Base-by-base conservation (phyloP, 2,329 filamentous ascomycete species). In the Sclerotinia glacialis region DNA sequence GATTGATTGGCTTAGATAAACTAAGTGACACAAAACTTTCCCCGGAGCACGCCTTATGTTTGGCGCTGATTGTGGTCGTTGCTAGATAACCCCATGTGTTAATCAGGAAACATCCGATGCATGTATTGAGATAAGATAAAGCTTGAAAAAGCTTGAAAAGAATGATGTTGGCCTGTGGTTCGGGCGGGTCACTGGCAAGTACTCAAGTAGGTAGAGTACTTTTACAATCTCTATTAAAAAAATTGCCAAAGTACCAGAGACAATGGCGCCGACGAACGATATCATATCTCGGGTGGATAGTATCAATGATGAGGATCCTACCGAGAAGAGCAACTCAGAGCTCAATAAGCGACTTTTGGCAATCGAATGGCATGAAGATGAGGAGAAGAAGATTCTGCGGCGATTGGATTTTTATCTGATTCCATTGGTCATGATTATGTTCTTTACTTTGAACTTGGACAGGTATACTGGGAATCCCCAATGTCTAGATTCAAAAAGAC, bases 361-460 rank as follows among this genome's bases (percentile, higher is more conserved):
- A 12, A 46, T 65, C 44, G 23, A 65, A 42, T 65, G 63, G 63
- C 12, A 31, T 16, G 53, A 65, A 59, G 63, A 60, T 59, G 63
- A 60, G 34, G 63, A 65, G 23, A 65, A 65, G 23, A 14, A 31
- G 5, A 42, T 65, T n/a, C 18, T 65, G 12, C 34, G 21, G 14
- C 42, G 63, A 23, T 60, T 65, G 14, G 63, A 65, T 42, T 50
- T 65, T 4, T 65, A 60, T 47, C 34, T 65, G 4, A 65, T 65
- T 49, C 63, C 54, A 34, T n/a, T 65, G 12, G 63, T 65, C 12
- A 65, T 65, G 63, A 28, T 65, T 12, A 65, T 65, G 63, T 65
- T 65, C 44, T 65, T 65, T 21, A 65, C 63, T 28, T 50, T 65
- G 63, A 65, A 65, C 18, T 42, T 65, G 46, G 63, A 65, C 34